phyloP scores from a whole-genome alignment of 371 early-diverging fungal species.

The Chytridium lagenaria region DNA sequence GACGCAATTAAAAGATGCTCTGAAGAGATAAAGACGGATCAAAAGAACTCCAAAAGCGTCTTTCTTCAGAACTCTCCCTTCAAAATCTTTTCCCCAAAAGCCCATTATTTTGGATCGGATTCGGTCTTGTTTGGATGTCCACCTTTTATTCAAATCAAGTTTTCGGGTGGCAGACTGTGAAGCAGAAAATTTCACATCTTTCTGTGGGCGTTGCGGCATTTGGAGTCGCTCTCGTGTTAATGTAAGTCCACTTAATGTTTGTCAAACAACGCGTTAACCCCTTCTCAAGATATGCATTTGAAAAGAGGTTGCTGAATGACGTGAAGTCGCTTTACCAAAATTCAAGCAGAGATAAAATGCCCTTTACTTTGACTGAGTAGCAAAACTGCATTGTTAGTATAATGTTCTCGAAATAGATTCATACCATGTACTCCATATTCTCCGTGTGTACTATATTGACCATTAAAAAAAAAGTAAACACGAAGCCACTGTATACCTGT shows the following conservation, averaged over 20 bases:
- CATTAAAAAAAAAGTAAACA: background rate
- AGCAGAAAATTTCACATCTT: slow-evolving; percentile 63
- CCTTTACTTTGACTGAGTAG: background rate
- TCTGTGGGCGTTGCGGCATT: slow-evolving; percentile 60
- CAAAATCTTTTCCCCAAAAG: slow-evolving; percentile 34
- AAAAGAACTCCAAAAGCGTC: slow-evolving; percentile 34
- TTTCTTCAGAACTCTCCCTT: slow-evolving; percentile 54
- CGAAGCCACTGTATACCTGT: slow-evolving; percentile 25
- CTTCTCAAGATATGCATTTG: slow-evolving; percentile 7
- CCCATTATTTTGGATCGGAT: slow-evolving; percentile 47
- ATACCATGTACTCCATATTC: slow-evolving; percentile 17
- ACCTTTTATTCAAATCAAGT: slow-evolving; percentile 62
- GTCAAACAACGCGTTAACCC: no score
- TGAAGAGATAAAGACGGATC: slow-evolving; percentile 16
- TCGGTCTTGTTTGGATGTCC: slow-evolving; percentile 61
- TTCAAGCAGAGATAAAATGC: slow-evolving; percentile 1
- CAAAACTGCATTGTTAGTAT: background rate
- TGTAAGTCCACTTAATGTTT: slow-evolving; percentile 51
- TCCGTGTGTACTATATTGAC: slow-evolving; percentile 8
- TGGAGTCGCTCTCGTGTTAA: slow-evolving; percentile 43
- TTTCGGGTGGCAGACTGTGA: slow-evolving; percentile 66
- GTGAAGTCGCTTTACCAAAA: background rate
- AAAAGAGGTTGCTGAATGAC: background rate
- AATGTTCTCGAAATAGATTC: background rate
- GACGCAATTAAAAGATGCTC: slow-evolving; percentile 30